Conservation (phyloP, 805 yeast genomes). For the Myxozyma kluyveri region DNA sequence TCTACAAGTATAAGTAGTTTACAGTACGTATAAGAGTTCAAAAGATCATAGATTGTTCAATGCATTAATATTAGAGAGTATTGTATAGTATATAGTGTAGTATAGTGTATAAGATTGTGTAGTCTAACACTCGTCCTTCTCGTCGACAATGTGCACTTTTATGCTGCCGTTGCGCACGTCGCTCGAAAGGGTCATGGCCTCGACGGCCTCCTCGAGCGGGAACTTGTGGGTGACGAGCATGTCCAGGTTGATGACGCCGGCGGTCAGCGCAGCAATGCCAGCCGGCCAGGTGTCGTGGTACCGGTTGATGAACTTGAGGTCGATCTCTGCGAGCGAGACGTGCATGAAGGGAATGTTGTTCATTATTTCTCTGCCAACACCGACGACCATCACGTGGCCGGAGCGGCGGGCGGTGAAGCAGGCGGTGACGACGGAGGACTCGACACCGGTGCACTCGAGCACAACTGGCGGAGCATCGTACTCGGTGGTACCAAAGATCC, state of each 20-base stretch:
- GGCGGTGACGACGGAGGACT: slow-evolving; percentile 46
- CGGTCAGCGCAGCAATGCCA: slow-evolving; percentile 47
- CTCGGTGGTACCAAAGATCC: slow-evolving; percentile 6
- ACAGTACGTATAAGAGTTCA: too few species aligned
- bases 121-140: too few species aligned
- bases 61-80: too few species aligned
- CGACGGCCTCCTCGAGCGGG: slow-evolving; percentile 46
- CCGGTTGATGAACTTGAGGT: slow-evolving; percentile 50
- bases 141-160: slow-evolving; percentile 48
- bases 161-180: slow-evolving; percentile 48
- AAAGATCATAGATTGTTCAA: too few species aligned
- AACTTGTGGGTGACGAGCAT: slow-evolving; percentile 50
- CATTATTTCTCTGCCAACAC: slow-evolving; percentile 47
- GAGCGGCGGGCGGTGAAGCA: slow-evolving; percentile 47
- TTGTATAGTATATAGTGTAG: too few species aligned
- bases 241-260: slow-evolving; percentile 46
- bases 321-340: slow-evolving; percentile 50
- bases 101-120: too few species aligned
- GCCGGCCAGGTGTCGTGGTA: slow-evolving; percentile 57
- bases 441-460: slow-evolving; percentile 55
- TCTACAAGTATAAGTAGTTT: too few species aligned
- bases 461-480: slow-evolving; percentile 13
- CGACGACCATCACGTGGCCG: slow-evolving; percentile 48
- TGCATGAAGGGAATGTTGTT: slow-evolving; percentile 55
- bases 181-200: slow-evolving; percentile 44